phyloP scores from a whole-genome alignment of 2,329 filamentous ascomycete species.

The Claviceps citrina region DNA sequence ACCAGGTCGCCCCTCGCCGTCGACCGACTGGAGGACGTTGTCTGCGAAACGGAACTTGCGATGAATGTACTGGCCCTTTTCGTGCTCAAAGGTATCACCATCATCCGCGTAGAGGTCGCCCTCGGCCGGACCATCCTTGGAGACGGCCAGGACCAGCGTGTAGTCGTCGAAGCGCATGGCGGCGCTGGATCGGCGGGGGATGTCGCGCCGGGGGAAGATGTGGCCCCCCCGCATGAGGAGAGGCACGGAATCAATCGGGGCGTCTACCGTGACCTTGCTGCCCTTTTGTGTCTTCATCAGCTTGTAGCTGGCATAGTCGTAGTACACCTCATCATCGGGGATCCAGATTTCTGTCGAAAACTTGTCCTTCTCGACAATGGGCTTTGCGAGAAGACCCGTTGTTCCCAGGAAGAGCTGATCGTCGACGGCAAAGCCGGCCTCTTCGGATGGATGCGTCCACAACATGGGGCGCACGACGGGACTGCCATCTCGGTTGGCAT shows the following conservation, averaged over 20 bases:
- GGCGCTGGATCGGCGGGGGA: constrained; percentile 67
- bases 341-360: constrained; percentile 68
- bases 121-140: constrained; percentile 44
- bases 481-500: constrained; percentile 65
- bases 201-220: constrained; percentile 78
- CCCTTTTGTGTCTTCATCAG: constrained; percentile 54
- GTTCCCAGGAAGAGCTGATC: constrained; percentile 85
- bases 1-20: constrained; percentile 43
- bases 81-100: constrained; percentile 79
- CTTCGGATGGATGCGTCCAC: constrained; percentile 77
- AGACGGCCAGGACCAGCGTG: constrained; percentile 65
- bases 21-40: constrained; percentile 50
- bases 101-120: constrained; percentile 86
- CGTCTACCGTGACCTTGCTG: constrained; percentile 51
- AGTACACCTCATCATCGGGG: constrained; percentile 78
- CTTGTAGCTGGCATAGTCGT: constrained; percentile 85
- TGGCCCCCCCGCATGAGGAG: constrained; percentile 87
- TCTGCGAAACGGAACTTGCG: constrained; percentile 56
- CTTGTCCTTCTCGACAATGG: constrained; percentile 64
- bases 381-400: constrained; percentile 84
- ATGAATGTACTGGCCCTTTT: constrained; percentile 77
- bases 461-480: constrained; percentile 87
- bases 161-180: constrained; percentile 93
- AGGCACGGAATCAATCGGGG: constrained; percentile 75
- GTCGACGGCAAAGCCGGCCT: constrained; percentile 75